These are phyloP conservation scores for Neoboletus brunneissimus DNA, from an alignment of 768 basidiomycete species.

Conservation along the genomic window DNA sequence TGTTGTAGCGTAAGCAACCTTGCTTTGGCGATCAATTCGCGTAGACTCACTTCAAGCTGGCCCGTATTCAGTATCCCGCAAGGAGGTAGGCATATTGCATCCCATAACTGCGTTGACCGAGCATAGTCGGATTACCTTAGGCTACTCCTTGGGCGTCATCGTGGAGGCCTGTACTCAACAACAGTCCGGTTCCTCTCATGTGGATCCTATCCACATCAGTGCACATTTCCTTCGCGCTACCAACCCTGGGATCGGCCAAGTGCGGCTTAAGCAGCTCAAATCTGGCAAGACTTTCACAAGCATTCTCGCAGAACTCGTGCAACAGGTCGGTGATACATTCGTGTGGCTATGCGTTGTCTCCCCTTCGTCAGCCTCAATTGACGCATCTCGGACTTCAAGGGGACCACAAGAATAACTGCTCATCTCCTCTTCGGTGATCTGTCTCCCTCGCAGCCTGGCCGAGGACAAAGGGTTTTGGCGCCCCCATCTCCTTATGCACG, in stretches of 20 bases:
- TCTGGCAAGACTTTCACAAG: constrained; percentile 54
- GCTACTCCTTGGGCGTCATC: constrained; percentile 55
- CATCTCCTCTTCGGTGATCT: constrained; percentile 59
- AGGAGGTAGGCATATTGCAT: constrained; percentile 40
- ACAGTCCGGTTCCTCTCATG: constrained; percentile 47
- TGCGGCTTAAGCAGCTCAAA: constrained; percentile 48
- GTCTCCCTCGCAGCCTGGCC: constrained; percentile 27
- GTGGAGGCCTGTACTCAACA: constrained; percentile 53
- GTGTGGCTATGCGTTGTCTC: not conserved
- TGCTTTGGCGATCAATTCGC: not conserved
- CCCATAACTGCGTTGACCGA: not conserved
- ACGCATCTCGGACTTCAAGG: constrained; percentile 32
- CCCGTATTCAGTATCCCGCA: constrained; percentile 43
- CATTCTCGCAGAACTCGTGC: constrained; percentile 56
- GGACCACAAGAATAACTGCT: constrained; percentile 43
- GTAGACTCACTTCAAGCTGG: not conserved
- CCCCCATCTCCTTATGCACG: constrained; percentile 59
- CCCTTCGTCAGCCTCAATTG: not conserved
- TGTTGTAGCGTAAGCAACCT: constrained; percentile 40
- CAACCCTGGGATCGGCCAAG: constrained; percentile 39
- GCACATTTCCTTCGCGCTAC: constrained; percentile 56
- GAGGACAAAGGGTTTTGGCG: constrained; percentile 28
- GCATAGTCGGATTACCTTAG: constrained; percentile 29
- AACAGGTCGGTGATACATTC: constrained; percentile 41
- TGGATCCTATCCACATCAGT: constrained; percentile 58